These are phyloP conservation scores for Fusarium begoniae DNA, from an alignment of 2,329 filamentous ascomycete species.

Conservation along the genomic window DNA sequence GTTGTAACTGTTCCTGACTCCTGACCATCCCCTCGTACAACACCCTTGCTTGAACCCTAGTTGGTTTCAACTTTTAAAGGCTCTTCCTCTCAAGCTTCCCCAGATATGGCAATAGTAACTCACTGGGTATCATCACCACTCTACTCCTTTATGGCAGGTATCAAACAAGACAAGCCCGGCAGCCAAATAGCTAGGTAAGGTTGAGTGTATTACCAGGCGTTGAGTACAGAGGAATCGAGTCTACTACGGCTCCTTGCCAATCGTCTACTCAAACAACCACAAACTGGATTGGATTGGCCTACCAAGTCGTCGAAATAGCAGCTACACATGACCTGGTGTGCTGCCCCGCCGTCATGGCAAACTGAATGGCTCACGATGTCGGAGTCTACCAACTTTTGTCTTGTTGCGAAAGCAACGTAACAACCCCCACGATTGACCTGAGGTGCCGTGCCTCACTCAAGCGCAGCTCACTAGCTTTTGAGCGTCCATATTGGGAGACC, in stretches of 20 bases:
- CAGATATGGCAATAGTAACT: slow-evolving; percentile 33
- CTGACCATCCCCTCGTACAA: slow-evolving; percentile 24
- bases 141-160: slow-evolving; percentile 5
- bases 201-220: background rate
- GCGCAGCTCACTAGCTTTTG: slow-evolving; percentile 6
- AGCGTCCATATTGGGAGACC: slow-evolving; percentile 6
- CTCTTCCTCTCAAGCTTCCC: slow-evolving; percentile 36
- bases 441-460: slow-evolving; percentile 21
- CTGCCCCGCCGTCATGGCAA: slow-evolving; percentile 36
- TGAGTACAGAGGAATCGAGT: background rate
- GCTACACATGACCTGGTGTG: slow-evolving; percentile 27
- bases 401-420: background rate
- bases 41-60: slow-evolving; percentile 22
- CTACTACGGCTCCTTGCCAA: slow-evolving; percentile 11
- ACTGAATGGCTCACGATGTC: slow-evolving; percentile 20
- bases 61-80: slow-evolving; percentile 25
- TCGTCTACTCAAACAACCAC: slow-evolving; percentile 28
- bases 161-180: background rate
- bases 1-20: slow-evolving; percentile 29
- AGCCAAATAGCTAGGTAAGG: background rate
- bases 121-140: slow-evolving; percentile 18
- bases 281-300: slow-evolving; percentile 30
- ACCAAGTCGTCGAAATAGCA: slow-evolving; percentile 20
- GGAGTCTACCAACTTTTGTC: background rate
- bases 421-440: slow-evolving; percentile 23